Evolutionary conservation across 2,329 filamentous ascomycete species (phyloP), one percentile per base, ranked within the genome.

Genomic region (Calonectria henricotiae): DNA sequence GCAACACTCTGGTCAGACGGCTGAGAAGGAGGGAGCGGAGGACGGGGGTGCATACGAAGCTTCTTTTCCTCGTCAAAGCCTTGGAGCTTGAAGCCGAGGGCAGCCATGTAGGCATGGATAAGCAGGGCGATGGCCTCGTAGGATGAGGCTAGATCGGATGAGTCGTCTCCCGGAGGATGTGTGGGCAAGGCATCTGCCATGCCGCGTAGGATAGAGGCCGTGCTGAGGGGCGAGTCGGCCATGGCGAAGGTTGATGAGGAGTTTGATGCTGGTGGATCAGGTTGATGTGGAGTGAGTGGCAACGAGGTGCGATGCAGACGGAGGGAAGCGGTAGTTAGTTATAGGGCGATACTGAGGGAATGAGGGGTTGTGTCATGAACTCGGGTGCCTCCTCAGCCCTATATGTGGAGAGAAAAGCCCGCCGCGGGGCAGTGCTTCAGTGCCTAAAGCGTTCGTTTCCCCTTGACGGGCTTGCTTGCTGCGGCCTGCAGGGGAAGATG

Each of bases 61-160:
- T 86, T 89, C 79, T 95, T 90, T 64, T 96, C 94, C 82, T 98
- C 94, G 58, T 92, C 89, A n/a, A 98, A 91, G 2, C 95, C 95
- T 20, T 94, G 83, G 3, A 98, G 87, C 64, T 92, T 89, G 81
- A 98, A 98, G 73, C 91, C 93, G 2, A 96, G 90, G 9, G 92
- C 91, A 27, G 89, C 81, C 91, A 98, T 93, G 77, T 92, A 94
- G 4, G 94, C 93, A 82, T 99, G 96, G 23, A 92, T 87, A 72
- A 97, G 92, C 27, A 98, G 88, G 17, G 94, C 94, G 71, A 98
- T 86, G 58, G 93, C 94, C 83, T 98, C 95, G 80, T 93, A 94
- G 0, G 92, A 89, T 68, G 89, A 92, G 74, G 91, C 91, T 35
- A 95, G 80, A 74, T 90, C 89, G 5, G 89, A 90, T n/a, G 84